Evolutionary conservation across 805 yeast genomes (phyloP), one percentile per base, ranked within the genome.

Genomic region (Metschnikowia hibisci): DNA sequence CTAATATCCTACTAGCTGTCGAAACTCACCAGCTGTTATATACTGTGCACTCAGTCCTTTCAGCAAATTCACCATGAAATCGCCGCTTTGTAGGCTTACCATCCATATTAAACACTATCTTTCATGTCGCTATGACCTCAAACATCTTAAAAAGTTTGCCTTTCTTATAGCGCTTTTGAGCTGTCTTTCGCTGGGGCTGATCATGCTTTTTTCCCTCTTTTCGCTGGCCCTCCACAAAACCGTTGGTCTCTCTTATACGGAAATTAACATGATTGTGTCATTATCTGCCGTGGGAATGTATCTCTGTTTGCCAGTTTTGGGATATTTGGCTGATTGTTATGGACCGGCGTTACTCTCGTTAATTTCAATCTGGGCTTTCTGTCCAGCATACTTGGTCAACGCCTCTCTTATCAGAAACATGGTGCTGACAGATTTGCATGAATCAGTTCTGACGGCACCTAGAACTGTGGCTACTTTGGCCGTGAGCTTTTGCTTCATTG

Each of bases 221-320:
- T 78, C 96, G 5, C 76, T 84, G 14, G 77, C 82, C 12, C 78
- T 93, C 59, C 81, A 80, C 45, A 58, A 65, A 10, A 60, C 67
- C n/a, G 65, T 84, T 37, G 75, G 78, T 3, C 81, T 84, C 55
- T 63, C 81, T 1, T 87, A 87, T 51, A 68, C 86, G 41, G 63
- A 71, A 39, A 71, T 76, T 60, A 93, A 91, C 63, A 62, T 80
- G 43, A 80, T 91, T 10, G 84, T 95, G 4, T 82, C 88, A 23
- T 69, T 77, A 18, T 81, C 87, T 30, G 82, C 85, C 23, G 60
- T 85, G 46, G 97, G 97, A 2, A 80, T 87, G 79, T 93, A 91
- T 60, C 61, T 88, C 41, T 81, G 91, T 8, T 78, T 91, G 6
- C 97, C 98, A 0, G 56, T 83, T 0, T 62, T 89, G 33, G 97